A percentile compares a stretch with the other conserved stretches of the same genome.
Conservation (phyloP, 2,329 filamentous ascomycete genomes). For the Pestalotiopsis sp. region DNA sequence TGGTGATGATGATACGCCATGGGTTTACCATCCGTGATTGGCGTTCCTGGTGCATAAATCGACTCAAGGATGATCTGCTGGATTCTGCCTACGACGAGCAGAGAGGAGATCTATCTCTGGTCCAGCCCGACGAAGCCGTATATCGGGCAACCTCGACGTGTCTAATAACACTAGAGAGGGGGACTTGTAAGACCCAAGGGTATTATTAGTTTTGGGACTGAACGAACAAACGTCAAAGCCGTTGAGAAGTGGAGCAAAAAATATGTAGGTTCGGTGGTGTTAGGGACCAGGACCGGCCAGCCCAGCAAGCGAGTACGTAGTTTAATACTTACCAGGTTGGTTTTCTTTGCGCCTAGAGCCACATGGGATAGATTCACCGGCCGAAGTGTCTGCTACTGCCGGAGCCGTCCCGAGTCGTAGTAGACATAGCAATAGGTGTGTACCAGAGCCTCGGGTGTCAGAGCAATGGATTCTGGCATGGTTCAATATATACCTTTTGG, state of each 20-base stretch:
- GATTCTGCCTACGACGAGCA: neutral
- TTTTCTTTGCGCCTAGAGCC: slow-evolving; percentile 10
- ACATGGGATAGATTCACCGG: slow-evolving; percentile 13
- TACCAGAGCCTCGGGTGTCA: slow-evolving; percentile 11
- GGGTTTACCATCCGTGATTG: neutral
- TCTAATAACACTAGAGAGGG: slow-evolving; percentile 27
- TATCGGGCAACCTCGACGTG: slow-evolving; percentile 16
- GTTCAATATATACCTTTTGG: slow-evolving; percentile 27
- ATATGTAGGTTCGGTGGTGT: slow-evolving; percentile 15
- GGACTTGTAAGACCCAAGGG: slow-evolving; percentile 14
- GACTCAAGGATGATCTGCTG: neutral
- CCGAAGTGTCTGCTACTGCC: neutral
- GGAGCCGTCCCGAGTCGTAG: slow-evolving; percentile 12
- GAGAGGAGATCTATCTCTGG: neutral
- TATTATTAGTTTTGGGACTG: neutral
- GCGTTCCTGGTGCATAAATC: neutral
- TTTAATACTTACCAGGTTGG: slow-evolving; percentile 15
- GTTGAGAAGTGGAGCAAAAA: slow-evolving; percentile 17
- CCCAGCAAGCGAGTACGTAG: neutral
- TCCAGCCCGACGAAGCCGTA: neutral
- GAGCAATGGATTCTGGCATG: slow-evolving; percentile 1
- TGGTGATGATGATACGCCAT: slow-evolving; percentile 30
- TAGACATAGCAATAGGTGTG: slow-evolving; percentile 6
- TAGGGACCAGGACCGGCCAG: slow-evolving; percentile 23
- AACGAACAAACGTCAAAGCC: slow-evolving; percentile 19